Evolutionary conservation across 1,284 basidiomycete species (phyloP).

Genomic region (Golubevia sp.): DNA sequence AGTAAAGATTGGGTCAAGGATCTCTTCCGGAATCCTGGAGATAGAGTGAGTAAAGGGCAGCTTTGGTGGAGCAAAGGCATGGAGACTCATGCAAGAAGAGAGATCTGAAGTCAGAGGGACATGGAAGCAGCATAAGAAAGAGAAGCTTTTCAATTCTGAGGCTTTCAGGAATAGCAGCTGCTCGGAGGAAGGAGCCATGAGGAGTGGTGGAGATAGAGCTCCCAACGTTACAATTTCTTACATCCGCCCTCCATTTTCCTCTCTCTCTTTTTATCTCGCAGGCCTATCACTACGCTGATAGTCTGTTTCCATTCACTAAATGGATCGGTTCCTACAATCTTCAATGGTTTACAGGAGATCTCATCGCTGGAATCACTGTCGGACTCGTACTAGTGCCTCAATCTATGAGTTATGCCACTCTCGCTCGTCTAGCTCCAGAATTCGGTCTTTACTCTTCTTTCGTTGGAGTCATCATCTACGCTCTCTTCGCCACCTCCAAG

Average conservation of each 20-base stretch:
- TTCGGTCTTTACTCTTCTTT: conserved; percentile 97
- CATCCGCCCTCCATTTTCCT: neutral
- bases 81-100: no score
- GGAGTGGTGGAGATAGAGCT: no score
- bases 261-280: neutral
- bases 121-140: no score
- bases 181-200: no score
- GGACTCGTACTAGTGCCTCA: conserved; percentile 60
- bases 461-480: conserved; percentile 79
- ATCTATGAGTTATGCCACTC: conserved; percentile 68
- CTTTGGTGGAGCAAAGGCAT: neutral
- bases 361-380: conserved; percentile 63
- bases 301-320: conserved; percentile 57
- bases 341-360: conserved; percentile 58
- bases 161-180: no score
- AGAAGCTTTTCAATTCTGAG: no score
- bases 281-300: conserved; percentile 38
- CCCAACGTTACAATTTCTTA: neutral
- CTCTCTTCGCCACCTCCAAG: conserved; percentile 60
- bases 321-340: conserved; percentile 62
- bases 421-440: conserved; percentile 81
- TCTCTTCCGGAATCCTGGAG: conserved; percentile 25
- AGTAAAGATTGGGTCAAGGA: conserved; percentile 41
- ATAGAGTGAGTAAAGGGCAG: conserved; percentile 6
- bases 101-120: no score